phyloP scores from a whole-genome alignment of 495 filamentous ascomycete genomes.

The Apiosordaria backusii region DNA sequence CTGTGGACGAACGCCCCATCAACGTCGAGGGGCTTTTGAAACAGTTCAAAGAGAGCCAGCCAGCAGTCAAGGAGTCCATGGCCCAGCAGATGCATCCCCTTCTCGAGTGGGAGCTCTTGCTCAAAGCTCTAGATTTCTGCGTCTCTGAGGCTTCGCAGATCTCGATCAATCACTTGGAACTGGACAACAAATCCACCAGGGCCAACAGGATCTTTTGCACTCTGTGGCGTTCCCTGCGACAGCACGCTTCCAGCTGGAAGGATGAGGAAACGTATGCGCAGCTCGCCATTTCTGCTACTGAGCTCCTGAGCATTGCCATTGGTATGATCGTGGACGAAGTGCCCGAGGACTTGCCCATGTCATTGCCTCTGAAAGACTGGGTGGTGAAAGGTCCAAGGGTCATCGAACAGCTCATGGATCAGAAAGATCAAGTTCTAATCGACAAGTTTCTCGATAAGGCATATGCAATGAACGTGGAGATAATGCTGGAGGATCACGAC shows the following conservation, averaged over 20 bases:
- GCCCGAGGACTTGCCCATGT: background rate
- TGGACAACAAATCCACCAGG: background rate
- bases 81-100: background rate
- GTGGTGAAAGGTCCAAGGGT: background rate
- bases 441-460: background rate
- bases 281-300: conserved; percentile 19
- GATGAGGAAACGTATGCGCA: conserved; percentile 4
- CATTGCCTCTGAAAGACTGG: background rate
- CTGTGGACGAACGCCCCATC: background rate
- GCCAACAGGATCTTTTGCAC: conserved; percentile 18
- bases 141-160: background rate
- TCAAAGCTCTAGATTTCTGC: conserved; percentile 18
- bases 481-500: background rate
- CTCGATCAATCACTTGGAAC: background rate
- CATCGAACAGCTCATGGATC: background rate
- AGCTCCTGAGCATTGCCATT: conserved; percentile 21
- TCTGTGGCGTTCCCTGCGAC: conserved; percentile 17
- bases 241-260: background rate
- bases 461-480: background rate
- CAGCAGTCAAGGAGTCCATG: background rate
- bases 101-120: conserved; percentile 1
- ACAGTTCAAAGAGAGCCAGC: conserved; percentile 20
- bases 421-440: background rate
- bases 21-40: background rate
- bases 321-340: conserved; percentile 22